phyloP scores from a whole-genome alignment of 2,329 filamentous ascomycete species.

The Nemania sp. region DNA sequence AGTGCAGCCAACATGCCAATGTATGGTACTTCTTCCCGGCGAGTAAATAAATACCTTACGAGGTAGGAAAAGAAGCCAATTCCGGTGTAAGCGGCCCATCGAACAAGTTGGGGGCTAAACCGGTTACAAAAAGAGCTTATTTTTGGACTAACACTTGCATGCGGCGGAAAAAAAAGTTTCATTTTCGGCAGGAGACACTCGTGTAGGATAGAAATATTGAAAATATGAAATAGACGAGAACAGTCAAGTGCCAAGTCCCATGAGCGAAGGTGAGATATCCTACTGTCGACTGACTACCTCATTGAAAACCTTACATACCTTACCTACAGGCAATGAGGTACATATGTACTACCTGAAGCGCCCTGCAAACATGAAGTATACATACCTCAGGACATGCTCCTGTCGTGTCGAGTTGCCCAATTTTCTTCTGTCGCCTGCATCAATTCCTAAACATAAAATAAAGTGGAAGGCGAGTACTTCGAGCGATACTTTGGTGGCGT shows the following conservation, averaged over 20 bases:
- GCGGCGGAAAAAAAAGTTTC: not conserved
- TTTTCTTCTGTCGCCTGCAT: too few species aligned
- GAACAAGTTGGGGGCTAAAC: slow-evolving; percentile 14
- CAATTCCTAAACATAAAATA: not conserved
- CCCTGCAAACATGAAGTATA: too few species aligned
- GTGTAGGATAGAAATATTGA: not conserved
- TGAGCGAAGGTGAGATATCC: too few species aligned
- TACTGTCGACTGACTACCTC: too few species aligned
- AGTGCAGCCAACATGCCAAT: not conserved
- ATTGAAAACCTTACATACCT: too few species aligned
- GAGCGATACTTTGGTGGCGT: too few species aligned
- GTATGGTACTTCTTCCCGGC: too few species aligned
- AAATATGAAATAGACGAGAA: too few species aligned
- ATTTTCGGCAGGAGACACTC: not conserved
- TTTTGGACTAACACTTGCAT: not conserved
- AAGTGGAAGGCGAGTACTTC: too few species aligned
- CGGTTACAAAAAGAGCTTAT: not conserved
- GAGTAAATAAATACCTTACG: not conserved
- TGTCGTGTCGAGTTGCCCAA: not conserved
- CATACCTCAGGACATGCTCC: not conserved
- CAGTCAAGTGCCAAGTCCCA: too few species aligned
- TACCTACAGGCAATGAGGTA: too few species aligned
- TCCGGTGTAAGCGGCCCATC: slow-evolving; percentile 11
- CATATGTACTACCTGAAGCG: too few species aligned
- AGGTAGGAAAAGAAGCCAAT: not conserved